A percentile compares a stretch with the other conserved stretches of the same genome.
These are phyloP conservation scores for Diaporthe amygdali DNA, from an alignment of 2,329 filamentous ascomycete genomes.

Conservation along the genomic window DNA sequence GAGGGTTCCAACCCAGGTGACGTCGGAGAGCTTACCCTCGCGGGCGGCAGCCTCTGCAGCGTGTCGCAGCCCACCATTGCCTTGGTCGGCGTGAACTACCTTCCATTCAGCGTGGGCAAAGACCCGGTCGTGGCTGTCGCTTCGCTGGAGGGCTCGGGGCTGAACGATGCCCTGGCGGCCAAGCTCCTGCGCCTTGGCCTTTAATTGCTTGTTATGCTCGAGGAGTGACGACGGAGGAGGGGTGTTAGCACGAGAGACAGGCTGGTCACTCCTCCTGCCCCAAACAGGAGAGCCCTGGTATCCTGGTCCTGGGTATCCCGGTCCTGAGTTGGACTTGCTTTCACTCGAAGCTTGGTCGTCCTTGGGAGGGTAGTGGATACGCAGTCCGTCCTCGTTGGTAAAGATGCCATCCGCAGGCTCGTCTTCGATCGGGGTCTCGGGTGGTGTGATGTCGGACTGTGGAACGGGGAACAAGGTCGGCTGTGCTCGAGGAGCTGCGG, in stretches of 20 bases:
- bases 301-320: constrained; percentile 78
- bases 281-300: constrained; percentile 80
- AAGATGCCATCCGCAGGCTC: constrained; percentile 52
- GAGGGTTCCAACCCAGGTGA: constrained; percentile 89
- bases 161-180: constrained; percentile 63
- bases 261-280: constrained; percentile 79
- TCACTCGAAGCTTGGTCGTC: constrained; percentile 45
- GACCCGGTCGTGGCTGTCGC: constrained; percentile 69
- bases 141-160: constrained; percentile 56
- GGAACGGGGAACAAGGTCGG: constrained; percentile 58
- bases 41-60: constrained; percentile 80
- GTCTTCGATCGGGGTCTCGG: constrained; percentile 60
- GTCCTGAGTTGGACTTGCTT: constrained; percentile 62
- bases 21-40: constrained; percentile 72
- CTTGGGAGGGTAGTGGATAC: constrained; percentile 59
- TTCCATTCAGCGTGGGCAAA: constrained; percentile 84
- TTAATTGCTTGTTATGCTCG: constrained; percentile 64
- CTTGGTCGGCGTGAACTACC: constrained; percentile 84
- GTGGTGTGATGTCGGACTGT: constrained; percentile 55
- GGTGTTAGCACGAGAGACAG: constrained; percentile 74
- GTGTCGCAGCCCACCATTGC: constrained; percentile 90
- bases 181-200: constrained; percentile 60
- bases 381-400: constrained; percentile 61
- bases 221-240: constrained; percentile 79
- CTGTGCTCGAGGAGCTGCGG: constrained; percentile 40